Evolutionary conservation across 495 filamentous ascomycete genomes (phyloP).

Genomic region (Cladorrhinum samala): DNA sequence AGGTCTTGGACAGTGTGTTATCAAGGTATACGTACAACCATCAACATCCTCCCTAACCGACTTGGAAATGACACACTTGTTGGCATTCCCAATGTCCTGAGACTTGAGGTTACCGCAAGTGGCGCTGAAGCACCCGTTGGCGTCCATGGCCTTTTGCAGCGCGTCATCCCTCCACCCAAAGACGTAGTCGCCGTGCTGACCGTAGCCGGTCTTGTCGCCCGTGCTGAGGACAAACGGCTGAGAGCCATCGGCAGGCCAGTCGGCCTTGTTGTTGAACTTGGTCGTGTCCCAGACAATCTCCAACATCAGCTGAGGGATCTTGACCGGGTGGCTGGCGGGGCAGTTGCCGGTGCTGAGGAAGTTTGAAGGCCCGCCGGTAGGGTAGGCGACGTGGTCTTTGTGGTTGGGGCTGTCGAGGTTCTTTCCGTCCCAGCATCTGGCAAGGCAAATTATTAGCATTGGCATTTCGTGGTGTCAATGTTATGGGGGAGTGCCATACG

Average conservation of each 20-base stretch:
- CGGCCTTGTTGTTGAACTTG: constrained; percentile 30
- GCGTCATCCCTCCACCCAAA: constrained; percentile 40
- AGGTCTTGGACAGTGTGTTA: neutral
- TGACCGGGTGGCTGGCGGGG: constrained; percentile 37
- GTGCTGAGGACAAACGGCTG: constrained; percentile 40
- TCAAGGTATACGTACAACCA: constrained; percentile 28
- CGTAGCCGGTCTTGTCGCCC: constrained; percentile 37
- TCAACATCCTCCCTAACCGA: constrained; percentile 35
- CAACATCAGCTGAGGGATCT: constrained; percentile 40
- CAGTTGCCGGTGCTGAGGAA: constrained; percentile 34
- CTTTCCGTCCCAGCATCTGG: constrained; percentile 34
- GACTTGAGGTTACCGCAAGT: constrained; percentile 30
- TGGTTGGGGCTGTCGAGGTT: constrained; percentile 36
- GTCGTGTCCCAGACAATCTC: constrained; percentile 36
- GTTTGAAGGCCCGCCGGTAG: constrained; percentile 24
- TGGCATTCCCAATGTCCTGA: constrained; percentile 30
- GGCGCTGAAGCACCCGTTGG: constrained; percentile 32
- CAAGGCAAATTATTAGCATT: neutral
- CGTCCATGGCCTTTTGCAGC: constrained; percentile 40
- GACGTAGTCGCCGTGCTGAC: constrained; percentile 42
- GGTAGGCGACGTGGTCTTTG: constrained; percentile 37
- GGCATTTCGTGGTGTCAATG: neutral
- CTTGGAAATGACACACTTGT: constrained; percentile 33
- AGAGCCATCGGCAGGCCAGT: constrained; percentile 36
- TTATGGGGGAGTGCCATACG: constrained; percentile 20